Percentiles rank a stretch among this genome's conserved stretches.
Evolutionary conservation across 306 rosid genomes (phyloP).

Genomic region (Prunus davidiana): DNA sequence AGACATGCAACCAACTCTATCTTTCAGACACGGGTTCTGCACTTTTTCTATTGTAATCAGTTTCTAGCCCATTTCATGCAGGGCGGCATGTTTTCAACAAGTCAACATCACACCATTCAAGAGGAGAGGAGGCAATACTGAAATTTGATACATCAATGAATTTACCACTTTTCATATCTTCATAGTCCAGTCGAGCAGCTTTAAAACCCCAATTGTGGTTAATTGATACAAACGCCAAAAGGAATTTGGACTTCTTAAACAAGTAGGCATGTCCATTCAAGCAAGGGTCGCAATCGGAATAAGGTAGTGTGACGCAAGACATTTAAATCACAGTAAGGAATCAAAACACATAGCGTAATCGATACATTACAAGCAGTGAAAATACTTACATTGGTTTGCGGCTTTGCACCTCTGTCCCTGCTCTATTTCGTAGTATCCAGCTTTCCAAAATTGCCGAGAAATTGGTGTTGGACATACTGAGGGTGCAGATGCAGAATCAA

Average conservation of each 20-base stretch:
- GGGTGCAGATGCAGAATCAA: constrained; percentile 50
- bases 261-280: neutral
- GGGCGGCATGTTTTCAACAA: neutral
- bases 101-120: neutral
- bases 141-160: neutral
- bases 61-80: neutral
- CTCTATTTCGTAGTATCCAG: constrained; percentile 65
- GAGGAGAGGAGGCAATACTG: neutral
- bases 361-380: neutral
- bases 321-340: constrained; percentile 4
- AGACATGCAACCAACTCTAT: neutral
- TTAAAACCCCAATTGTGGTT: neutral
- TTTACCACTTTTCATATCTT: neutral
- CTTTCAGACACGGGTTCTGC: neutral
- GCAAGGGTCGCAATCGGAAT: neutral
- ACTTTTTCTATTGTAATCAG: neutral
- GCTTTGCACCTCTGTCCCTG: constrained; percentile 32
- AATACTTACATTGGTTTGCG: constrained; percentile 46
- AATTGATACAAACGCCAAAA: neutral
- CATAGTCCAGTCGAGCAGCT: neutral
- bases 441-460: constrained; percentile 85
- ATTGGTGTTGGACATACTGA: constrained; percentile 53
- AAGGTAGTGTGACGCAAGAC: neutral
- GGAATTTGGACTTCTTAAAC: neutral
- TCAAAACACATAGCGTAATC: neutral